Conservation (phyloP, 495 filamentous ascomycete species). For the Oidiodendron maius region DNA sequence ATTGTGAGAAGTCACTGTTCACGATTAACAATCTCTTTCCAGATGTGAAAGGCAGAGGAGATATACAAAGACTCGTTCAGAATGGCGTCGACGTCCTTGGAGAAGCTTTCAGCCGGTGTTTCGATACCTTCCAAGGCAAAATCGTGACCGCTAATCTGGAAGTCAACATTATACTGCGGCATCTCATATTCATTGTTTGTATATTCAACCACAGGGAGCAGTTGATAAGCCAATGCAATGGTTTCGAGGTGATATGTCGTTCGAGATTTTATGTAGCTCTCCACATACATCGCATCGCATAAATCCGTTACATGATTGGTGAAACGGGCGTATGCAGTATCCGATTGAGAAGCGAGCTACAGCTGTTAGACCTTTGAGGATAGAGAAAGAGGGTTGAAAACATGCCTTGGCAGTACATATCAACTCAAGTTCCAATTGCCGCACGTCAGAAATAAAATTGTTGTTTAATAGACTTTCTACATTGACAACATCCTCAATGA, state of each 20-base stretch:
- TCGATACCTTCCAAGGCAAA: not conserved
- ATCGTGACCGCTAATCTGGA: not conserved
- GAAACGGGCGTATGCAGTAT: constrained; percentile 8
- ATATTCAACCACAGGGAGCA: constrained; percentile 17
- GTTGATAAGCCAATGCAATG: constrained; percentile 10
- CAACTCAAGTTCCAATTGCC: constrained; percentile 18
- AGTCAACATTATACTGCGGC: not conserved
- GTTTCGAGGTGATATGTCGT: constrained; percentile 9
- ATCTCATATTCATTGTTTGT: not conserved
- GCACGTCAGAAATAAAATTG: constrained; percentile 6
- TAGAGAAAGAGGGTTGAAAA: not conserved
- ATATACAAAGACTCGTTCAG: constrained; percentile 1
- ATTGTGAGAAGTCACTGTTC: too few species aligned
- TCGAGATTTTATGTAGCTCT: not conserved
- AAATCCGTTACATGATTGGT: constrained; percentile 8
- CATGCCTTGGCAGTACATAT: constrained; percentile 21
- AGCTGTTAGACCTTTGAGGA: not conserved
- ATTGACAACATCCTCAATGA: constrained; percentile 12
- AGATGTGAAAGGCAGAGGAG: not conserved
- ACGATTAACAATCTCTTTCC: not conserved
- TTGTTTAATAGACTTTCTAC: constrained; percentile 7
- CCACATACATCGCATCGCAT: constrained; percentile 13
- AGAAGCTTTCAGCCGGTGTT: not conserved
- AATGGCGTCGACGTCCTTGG: constrained; percentile 2
- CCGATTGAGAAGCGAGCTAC: constrained; percentile 15